These are phyloP conservation scores for Sugiyamaella smithiae DNA, from an alignment of 805 yeast genomes.

Conservation along the genomic window DNA sequence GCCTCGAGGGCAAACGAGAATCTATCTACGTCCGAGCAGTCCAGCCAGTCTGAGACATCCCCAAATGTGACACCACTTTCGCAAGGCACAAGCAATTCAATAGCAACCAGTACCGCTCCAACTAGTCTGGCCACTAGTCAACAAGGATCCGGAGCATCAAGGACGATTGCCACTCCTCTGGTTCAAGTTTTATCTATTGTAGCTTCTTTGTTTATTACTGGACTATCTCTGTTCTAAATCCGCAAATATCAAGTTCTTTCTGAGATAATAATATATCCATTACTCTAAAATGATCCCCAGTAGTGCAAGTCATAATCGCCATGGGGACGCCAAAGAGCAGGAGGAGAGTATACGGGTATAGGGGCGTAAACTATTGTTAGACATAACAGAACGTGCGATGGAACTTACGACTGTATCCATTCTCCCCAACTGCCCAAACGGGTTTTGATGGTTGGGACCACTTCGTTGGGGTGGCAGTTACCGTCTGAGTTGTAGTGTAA, in stretches of 20 bases:
- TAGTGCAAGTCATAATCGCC: background rate
- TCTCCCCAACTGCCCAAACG: background rate
- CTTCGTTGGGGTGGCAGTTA: background rate
- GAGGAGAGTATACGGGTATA: background rate
- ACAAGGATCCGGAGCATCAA: background rate
- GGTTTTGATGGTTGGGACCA: background rate
- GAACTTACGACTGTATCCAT: background rate
- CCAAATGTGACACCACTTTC: no score
- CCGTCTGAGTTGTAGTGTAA: conserved; percentile 2
- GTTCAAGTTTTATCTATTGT: background rate
- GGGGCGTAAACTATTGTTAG: background rate
- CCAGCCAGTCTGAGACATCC: no score
- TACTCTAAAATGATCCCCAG: background rate
- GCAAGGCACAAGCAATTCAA: no score
- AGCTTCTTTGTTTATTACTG: background rate
- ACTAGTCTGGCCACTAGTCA: no score
- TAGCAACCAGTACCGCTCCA: no score
- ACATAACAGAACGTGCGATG: background rate
- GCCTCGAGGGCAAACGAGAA: no score
- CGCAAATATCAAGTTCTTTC: no score
- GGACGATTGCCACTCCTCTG: background rate
- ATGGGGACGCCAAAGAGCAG: background rate
- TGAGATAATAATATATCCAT: no score
- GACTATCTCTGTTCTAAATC: no score
- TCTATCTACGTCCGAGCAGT: no score